Conservation (phyloP, 805 yeast species). For the Saturnispora zaruensis region DNA sequence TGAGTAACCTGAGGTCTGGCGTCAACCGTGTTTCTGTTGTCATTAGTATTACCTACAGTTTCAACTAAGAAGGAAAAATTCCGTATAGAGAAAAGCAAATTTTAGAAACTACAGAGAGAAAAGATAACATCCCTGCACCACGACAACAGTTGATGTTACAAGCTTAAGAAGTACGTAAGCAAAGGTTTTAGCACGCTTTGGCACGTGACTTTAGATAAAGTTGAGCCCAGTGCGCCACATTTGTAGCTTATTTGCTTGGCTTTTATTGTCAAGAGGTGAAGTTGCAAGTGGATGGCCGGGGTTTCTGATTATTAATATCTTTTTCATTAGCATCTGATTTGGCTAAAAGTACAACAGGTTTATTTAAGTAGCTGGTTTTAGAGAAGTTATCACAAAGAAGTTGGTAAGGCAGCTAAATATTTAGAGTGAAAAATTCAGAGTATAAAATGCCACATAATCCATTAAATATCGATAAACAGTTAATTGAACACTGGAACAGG, state of each 20-base stretch:
- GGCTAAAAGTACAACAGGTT: background rate
- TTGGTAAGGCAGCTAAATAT: background rate
- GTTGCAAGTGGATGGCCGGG: background rate
- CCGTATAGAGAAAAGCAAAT: background rate
- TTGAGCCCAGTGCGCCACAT: background rate
- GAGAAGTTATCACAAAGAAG: no score
- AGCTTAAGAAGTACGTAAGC: background rate
- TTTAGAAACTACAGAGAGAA: background rate
- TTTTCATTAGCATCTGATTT: background rate
- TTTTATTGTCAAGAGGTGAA: background rate
- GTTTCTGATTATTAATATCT: background rate
- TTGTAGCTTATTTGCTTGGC: background rate
- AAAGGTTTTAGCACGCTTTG: background rate
- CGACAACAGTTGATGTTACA: background rate
- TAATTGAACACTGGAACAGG: slow-evolving; percentile 59
- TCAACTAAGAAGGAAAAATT: background rate
- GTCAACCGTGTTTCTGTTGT: slow-evolving; percentile 23
- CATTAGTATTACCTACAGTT: slow-evolving; percentile 14
- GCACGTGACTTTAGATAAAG: background rate
- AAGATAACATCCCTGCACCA: background rate
- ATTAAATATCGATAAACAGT: slow-evolving; percentile 25
- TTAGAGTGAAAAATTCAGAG: background rate
- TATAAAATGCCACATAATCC: slow-evolving; percentile 2
- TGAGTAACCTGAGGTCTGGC: slow-evolving; percentile 14
- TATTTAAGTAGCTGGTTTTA: background rate